These are phyloP conservation scores for Haplosporangium gracile DNA, from an alignment of 192 early-diverging fungal species.

Conservation along the genomic window DNA sequence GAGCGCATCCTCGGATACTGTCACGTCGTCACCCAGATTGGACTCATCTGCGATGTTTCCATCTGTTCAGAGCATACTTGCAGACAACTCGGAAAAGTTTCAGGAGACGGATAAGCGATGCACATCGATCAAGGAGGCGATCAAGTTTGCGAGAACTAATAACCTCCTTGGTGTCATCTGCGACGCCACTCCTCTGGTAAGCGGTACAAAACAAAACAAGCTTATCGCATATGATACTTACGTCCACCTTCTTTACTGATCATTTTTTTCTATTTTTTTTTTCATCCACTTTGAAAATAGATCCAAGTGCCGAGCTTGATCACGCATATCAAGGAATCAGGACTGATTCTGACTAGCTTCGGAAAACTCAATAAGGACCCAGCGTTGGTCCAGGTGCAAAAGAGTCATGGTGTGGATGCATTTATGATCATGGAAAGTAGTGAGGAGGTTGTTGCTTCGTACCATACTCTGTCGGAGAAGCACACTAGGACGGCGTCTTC, in stretches of 20 bases:
- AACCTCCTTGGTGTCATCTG: conserved; percentile 95
- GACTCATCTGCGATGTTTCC: conserved; percentile 18
- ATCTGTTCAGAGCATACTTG: neutral
- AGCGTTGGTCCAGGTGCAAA: conserved; percentile 75
- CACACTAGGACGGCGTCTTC: neutral
- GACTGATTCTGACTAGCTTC: conserved; percentile 92
- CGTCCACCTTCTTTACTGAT: no score
- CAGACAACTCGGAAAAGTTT: conserved; percentile 12
- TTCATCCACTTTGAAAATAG: conserved; percentile 42
- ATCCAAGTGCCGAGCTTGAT: conserved; percentile 94
- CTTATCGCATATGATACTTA: neutral
- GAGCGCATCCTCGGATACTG: conserved; percentile 26
- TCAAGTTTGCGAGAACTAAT: conserved; percentile 92
- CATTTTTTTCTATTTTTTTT: no score
- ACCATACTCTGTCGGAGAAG: neutral
- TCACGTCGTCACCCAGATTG: conserved; percentile 15
- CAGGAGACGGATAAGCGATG: conserved; percentile 60
- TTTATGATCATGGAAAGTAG: conserved; percentile 68
- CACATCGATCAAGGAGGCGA: conserved; percentile 91
- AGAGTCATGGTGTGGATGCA: conserved; percentile 90
- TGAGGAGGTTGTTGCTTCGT: neutral
- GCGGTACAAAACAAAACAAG: neutral
- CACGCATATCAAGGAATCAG: conserved; percentile 91
- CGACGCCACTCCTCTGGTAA: conserved; percentile 88
- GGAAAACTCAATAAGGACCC: conserved; percentile 78